Percentiles rank a stretch among this genome's conserved stretches.
Conservation (phyloP, 495 filamentous ascomycete genomes). For the Arthonia radiata region DNA sequence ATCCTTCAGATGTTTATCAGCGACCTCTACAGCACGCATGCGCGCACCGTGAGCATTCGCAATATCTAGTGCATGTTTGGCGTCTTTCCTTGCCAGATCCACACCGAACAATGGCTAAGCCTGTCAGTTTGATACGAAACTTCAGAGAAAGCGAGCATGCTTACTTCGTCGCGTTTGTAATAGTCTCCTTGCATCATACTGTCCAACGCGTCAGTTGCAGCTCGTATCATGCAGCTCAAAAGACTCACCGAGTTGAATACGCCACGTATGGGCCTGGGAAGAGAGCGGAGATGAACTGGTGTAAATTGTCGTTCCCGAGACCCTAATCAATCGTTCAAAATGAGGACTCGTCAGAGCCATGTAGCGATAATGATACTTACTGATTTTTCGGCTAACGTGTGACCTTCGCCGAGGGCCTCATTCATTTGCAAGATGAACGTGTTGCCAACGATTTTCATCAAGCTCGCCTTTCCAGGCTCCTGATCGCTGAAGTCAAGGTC, state of each 20-base stretch:
- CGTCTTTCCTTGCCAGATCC: slow-evolving; percentile 69
- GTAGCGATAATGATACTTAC: no score
- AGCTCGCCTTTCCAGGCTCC: slow-evolving; percentile 28
- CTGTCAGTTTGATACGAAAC: slow-evolving; percentile 8
- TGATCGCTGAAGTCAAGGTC: slow-evolving; percentile 47
- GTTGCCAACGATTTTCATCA: slow-evolving; percentile 68
- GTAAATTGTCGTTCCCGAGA: slow-evolving; percentile 40
- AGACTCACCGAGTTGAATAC: slow-evolving; percentile 52
- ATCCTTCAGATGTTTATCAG: slow-evolving; percentile 37
- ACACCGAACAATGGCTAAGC: slow-evolving; percentile 62
- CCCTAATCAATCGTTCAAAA: no score
- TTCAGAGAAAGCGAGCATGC: no score
- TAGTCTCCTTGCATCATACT: slow-evolving; percentile 58
- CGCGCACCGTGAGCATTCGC: slow-evolving; percentile 34
- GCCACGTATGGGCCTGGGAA: slow-evolving; percentile 36
- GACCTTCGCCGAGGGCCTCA: slow-evolving; percentile 49
- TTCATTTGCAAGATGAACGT: slow-evolving; percentile 69
- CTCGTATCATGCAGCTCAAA: no score
- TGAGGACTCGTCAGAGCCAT: no score
- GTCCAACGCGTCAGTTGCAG: no score
- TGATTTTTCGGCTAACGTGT: slow-evolving; percentile 54
- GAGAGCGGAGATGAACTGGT: slow-evolving; percentile 40
- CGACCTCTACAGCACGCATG: slow-evolving; percentile 40
- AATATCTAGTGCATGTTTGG: slow-evolving; percentile 43
- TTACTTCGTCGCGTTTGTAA: slow-evolving; percentile 24